Evolutionary conservation across 495 filamentous ascomycete species (phyloP).

Genomic region (Umbilicaria muhlenbergii): DNA sequence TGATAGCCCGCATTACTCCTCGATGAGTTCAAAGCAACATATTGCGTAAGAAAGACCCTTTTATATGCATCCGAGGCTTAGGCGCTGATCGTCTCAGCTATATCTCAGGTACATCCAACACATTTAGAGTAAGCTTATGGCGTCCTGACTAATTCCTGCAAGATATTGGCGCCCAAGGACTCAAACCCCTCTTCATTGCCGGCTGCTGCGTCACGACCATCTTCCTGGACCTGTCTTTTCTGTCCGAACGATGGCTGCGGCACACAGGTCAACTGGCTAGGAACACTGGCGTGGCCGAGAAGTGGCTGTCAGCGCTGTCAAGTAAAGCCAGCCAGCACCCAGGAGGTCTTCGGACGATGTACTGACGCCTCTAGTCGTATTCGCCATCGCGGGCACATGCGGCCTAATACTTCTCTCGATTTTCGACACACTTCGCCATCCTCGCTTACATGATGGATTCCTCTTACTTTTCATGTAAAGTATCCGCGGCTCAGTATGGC

Average conservation of each 20-base stretch:
- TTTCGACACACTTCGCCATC: constrained; percentile 64
- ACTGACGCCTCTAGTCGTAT: constrained; percentile 27
- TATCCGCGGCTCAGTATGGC: background rate
- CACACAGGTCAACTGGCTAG: constrained; percentile 56
- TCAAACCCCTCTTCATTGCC: constrained; percentile 81
- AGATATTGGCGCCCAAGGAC: constrained; percentile 58
- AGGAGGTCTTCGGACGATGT: too few species aligned
- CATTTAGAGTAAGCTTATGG: constrained; percentile 3
- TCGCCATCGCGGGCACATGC: constrained; percentile 57
- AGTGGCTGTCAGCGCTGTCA: constrained; percentile 46
- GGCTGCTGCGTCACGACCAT: constrained; percentile 67
- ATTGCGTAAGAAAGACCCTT: constrained; percentile 48
- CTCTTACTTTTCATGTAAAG: constrained; percentile 68
- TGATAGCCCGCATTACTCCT: constrained; percentile 38
- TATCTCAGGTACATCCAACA: background rate
- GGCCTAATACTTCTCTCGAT: constrained; percentile 70
- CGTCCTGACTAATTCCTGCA: constrained; percentile 34
- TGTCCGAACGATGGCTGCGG: constrained; percentile 68
- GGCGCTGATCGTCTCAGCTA: background rate
- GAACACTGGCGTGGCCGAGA: constrained; percentile 54
- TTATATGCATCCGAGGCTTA: background rate
- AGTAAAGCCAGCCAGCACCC: constrained; percentile 13
- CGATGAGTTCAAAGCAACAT: constrained; percentile 45
- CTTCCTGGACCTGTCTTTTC: constrained; percentile 69
- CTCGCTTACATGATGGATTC: constrained; percentile 56